Conservation (phyloP, 2,329 filamentous ascomycete genomes). For the Ophiosphaerella korrae region DNA sequence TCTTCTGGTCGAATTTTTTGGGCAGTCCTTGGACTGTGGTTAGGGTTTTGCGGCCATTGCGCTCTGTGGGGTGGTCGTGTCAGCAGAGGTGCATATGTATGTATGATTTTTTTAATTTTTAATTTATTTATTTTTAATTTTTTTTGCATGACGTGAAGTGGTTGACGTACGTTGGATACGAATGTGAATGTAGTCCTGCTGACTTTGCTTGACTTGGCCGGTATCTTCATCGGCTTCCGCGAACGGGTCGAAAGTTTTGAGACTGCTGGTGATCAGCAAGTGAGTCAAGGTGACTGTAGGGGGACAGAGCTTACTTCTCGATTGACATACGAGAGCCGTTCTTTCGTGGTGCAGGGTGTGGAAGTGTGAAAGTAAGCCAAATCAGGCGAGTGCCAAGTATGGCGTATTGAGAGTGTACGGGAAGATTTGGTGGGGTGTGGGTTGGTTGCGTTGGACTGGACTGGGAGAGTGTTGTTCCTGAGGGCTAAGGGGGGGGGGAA, state of each 20-base stretch:
- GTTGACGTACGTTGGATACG: constrained; percentile 85
- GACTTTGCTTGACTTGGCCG: constrained; percentile 84
- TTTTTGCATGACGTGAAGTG: constrained; percentile 45
- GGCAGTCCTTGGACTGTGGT: constrained; percentile 98
- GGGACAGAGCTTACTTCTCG: constrained; percentile 47
- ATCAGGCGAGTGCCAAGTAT: constrained; percentile 8
- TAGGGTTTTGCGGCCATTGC: constrained; percentile 99
- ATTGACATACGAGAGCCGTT: constrained; percentile 41
- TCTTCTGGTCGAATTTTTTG: constrained; percentile 99
- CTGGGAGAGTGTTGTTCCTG: constrained; percentile 9
- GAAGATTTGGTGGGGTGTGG: constrained; percentile 15
- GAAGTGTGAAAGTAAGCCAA: background rate
- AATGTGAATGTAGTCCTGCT: constrained; percentile 99
- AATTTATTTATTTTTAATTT: no score
- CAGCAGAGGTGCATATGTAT: background rate
- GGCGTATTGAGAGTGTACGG: constrained; percentile 10
- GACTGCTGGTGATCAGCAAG: constrained; percentile 47
- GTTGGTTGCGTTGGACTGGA: constrained; percentile 5
- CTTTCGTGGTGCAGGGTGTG: no score
- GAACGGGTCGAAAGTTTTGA: constrained; percentile 79
- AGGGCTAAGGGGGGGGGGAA: constrained; percentile 20
- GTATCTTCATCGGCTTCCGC: constrained; percentile 99
- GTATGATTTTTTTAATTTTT: no score
- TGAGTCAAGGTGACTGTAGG: no score
- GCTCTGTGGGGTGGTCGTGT: constrained; percentile 74